Base-by-base conservation (phyloP, 805 yeast genomes). In the Debaryomyces castellii region DNA sequence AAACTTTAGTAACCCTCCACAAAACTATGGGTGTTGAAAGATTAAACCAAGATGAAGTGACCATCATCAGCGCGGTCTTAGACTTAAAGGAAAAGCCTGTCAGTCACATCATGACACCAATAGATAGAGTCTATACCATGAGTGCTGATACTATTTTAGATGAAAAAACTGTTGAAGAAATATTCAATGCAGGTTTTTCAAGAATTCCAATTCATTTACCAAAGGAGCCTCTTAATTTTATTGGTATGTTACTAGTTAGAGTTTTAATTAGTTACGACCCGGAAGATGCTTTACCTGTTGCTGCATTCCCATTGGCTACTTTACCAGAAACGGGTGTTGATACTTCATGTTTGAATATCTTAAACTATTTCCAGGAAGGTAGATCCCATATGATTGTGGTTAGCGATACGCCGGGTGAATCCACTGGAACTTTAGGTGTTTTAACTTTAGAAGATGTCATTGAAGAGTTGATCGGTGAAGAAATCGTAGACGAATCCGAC, bases 331-430 rank as follows among this genome's bases (percentile, higher is more conserved):
- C 99, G 0, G 82, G 86, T 2, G 85, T 89, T 18, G 90, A 86
- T 43, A 91, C 98, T 3, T 89, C 97, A 5, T 92, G 98, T 65
- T 74, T 92, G 60, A 92, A 94, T 66, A 91, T 92, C 53, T 76
- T 92, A 59, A 92, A 92, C 66, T 92, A 92, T 68, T 92, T 94
- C 76, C 99, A 92, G 66, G 97, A 92, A 64, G 99, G 99, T 50
- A 91, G 90, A 66, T 85, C 96, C 1, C 99, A 92, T 67, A 92
- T 92, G 99, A 92, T 94, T 57, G 83, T 91, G 30, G 97, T 92
- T 7, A 83, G 92, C 51, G 84, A 83, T 46, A 74, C 75, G 38
- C 98, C 98, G 0, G 99, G 99, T 37, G 80, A 77, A 54, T 77
- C 85, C 1, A 74, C 76, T 33, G 97, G 97, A 17, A 94, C 97